Evolutionary conservation across 2,329 filamentous ascomycete genomes (phyloP).

Genomic region (Fusarium transvaalense): DNA sequence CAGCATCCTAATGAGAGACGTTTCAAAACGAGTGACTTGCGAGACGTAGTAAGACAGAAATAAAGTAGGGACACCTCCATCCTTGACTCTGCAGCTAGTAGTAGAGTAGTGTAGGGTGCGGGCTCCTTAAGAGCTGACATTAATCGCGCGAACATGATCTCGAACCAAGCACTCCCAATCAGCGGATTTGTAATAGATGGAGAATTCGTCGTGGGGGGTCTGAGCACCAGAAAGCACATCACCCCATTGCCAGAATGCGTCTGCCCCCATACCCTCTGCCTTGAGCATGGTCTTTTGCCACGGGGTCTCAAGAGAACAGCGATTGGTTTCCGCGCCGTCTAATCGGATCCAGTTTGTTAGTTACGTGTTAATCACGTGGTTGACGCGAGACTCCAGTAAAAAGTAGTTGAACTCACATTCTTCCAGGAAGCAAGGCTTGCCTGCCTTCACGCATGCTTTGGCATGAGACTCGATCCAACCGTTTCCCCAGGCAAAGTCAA

Average conservation of each 20-base stretch:
- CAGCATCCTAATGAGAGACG: background rate
- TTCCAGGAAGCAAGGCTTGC: constrained; percentile 51
- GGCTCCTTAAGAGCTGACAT: background rate
- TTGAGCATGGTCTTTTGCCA: constrained; percentile 53
- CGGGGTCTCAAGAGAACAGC: constrained; percentile 62
- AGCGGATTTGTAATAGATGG: constrained; percentile 57
- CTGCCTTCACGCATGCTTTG: constrained; percentile 45
- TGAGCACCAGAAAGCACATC: constrained; percentile 53
- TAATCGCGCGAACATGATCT: constrained; percentile 53
- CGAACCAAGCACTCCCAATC: constrained; percentile 60
- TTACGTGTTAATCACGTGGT: background rate
- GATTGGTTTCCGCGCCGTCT: background rate
- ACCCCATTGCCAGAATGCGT: constrained; percentile 58
- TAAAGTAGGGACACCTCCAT: background rate
- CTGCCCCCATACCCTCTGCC: constrained; percentile 49
- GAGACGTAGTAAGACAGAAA: background rate
- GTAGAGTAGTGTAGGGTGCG: background rate
- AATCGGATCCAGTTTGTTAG: background rate
- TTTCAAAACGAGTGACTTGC: background rate
- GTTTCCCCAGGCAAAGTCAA: constrained; percentile 17
- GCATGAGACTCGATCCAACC: constrained; percentile 43
- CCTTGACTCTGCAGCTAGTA: background rate
- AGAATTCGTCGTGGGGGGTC: constrained; percentile 58
- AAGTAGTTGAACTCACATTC: too few species aligned
- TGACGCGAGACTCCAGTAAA: too few species aligned